Conservation (phyloP, 208 protist genomes). For the Leishmania martiniquensis region DNA sequence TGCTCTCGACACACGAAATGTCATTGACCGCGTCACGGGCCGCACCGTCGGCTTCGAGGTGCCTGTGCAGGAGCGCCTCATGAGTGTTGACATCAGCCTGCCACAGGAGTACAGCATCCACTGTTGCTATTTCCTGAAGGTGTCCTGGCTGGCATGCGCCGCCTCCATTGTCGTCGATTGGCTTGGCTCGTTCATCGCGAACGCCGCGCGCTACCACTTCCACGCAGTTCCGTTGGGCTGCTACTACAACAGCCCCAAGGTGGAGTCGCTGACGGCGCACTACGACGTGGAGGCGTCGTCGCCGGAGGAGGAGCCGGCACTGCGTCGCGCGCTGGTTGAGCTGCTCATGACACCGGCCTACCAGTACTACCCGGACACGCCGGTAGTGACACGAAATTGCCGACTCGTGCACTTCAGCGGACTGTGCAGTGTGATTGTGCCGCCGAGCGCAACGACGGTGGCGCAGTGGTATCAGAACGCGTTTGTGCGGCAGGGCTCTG, state of each 20-base stretch:
- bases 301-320: slow-evolving; percentile 39
- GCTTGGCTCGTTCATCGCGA: slow-evolving; percentile 70
- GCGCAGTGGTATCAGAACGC: slow-evolving; percentile 84
- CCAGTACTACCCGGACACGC: slow-evolving; percentile 66
- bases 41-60: slow-evolving; percentile 52
- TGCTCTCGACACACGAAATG: slow-evolving; percentile 44
- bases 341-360: slow-evolving; percentile 44
- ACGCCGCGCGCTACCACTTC: slow-evolving; percentile 60
- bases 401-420: slow-evolving; percentile 70
- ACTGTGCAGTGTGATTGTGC: slow-evolving; percentile 66
- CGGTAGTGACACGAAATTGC: slow-evolving; percentile 68
- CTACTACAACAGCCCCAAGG: slow-evolving; percentile 41
- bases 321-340: slow-evolving; percentile 51
- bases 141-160: slow-evolving; percentile 81
- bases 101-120: slow-evolving; percentile 51
- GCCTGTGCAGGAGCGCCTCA: slow-evolving; percentile 57
- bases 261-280: slow-evolving; percentile 32
- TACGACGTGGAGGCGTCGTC: slow-evolving; percentile 48
- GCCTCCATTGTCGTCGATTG: slow-evolving; percentile 73
- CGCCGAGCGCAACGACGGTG: slow-evolving; percentile 37
- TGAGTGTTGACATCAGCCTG: slow-evolving; percentile 69
- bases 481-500: slow-evolving; percentile 49
- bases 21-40: slow-evolving; percentile 64
- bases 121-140: slow-evolving; percentile 68
- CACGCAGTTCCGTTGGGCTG: slow-evolving; percentile 63